A percentile compares a stretch with the other conserved stretches of the same genome.
phyloP scores from a whole-genome alignment of 139 green algal species.

The Zygnema cylindricum region DNA sequence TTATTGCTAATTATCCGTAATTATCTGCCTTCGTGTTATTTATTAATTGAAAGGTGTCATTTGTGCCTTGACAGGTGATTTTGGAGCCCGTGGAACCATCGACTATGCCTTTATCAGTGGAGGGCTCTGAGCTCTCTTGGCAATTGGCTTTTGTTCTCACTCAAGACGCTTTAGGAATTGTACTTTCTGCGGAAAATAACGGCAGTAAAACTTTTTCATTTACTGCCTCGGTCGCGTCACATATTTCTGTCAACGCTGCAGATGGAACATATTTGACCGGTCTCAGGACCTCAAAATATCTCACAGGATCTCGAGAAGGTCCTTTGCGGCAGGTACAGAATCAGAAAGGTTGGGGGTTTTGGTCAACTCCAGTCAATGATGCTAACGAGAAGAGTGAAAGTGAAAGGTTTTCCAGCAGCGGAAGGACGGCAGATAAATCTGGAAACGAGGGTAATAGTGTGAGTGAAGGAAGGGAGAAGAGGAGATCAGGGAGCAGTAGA shows the following conservation, averaged over 20 bases:
- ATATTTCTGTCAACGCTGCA: neutral
- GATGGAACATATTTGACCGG: neutral
- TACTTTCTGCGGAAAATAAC: neutral
- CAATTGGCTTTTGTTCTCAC: neutral
- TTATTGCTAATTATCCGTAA: too few species aligned
- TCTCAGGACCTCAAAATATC: neutral
- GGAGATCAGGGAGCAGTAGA: neutral
- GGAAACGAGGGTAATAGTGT: too few species aligned
- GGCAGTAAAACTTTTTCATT: neutral
- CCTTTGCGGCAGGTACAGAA: neutral
- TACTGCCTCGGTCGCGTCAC: neutral
- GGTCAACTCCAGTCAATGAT: too few species aligned
- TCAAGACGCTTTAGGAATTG: neutral
- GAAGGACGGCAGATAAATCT: too few species aligned
- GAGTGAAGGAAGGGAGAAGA: neutral
- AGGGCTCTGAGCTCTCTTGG: neutral
- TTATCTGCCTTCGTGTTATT: too few species aligned
- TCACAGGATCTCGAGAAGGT: neutral
- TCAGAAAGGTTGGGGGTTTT: too few species aligned
- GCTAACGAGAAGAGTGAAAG: too few species aligned
- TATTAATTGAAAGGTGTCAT: too few species aligned
- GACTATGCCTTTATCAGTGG: neutral
- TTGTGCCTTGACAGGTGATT: too few species aligned
- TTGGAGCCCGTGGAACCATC: neutral
- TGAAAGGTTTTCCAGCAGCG: too few species aligned